Conservation (phyloP, 805 yeast species). For the Phaffomyces thermotolerans region DNA sequence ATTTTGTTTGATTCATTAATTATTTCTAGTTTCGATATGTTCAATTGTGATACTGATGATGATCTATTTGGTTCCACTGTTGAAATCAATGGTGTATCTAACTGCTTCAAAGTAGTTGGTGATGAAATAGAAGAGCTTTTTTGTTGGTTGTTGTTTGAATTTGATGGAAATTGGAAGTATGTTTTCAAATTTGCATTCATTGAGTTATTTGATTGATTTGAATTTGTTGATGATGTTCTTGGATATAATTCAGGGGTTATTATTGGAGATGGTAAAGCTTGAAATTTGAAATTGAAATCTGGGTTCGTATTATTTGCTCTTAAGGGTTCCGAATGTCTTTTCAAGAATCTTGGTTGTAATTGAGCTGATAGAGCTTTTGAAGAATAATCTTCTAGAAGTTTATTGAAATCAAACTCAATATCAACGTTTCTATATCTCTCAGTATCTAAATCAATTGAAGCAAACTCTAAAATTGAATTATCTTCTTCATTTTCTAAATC, state of each 20-base stretch:
- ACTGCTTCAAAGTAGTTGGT: background rate
- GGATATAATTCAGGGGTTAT: conserved; percentile 22
- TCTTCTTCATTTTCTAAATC: conserved; percentile 3
- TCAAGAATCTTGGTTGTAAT: background rate
- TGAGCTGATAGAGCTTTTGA: background rate
- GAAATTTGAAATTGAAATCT: conserved; percentile 7
- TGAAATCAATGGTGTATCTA: background rate
- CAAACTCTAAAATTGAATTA: conserved; percentile 39
- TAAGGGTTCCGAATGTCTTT: conserved; percentile 5
- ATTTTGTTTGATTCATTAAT: background rate
- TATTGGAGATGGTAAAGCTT: conserved; percentile 21
- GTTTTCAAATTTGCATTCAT: conserved; percentile 6
- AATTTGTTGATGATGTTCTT: conserved; percentile 2
- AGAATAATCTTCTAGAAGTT: conserved; percentile 14
- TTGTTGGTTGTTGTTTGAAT: background rate
- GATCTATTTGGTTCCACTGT: background rate
- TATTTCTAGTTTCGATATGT: background rate
- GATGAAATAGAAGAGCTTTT: background rate
- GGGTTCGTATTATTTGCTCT: background rate
- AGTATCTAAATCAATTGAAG: conserved; percentile 49
- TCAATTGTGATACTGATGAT: background rate
- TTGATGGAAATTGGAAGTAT: conserved; percentile 17
- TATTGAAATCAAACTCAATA: conserved; percentile 42
- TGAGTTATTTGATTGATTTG: background rate
- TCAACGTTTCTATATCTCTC: conserved; percentile 55